Percentiles rank a stretch among this genome's conserved stretches.
phyloP scores from a whole-genome alignment of 2,329 filamentous ascomycete genomes.

The Colletotrichum sojae region DNA sequence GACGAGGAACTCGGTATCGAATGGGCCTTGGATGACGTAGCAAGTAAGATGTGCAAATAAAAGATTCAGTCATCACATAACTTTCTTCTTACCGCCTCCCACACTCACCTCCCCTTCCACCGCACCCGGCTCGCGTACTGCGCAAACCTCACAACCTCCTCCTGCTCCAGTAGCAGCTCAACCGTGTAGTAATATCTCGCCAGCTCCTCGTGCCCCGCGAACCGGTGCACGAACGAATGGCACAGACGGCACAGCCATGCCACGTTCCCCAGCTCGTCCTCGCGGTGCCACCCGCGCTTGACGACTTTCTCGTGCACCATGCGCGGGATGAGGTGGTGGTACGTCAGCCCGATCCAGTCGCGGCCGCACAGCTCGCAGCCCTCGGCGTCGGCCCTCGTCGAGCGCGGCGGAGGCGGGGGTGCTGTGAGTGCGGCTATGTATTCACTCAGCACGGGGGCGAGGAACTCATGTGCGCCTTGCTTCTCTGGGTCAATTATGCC shows the following conservation, averaged over 20 bases:
- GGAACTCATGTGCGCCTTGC: slow-evolving; percentile 62
- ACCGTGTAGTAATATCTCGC: slow-evolving; percentile 81
- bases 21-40: background rate
- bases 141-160: slow-evolving; percentile 80
- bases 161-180: slow-evolving; percentile 77
- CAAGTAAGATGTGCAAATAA: background rate
- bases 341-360: slow-evolving; percentile 82
- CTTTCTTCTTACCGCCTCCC: background rate
- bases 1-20: no score
- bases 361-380: slow-evolving; percentile 84
- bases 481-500: slow-evolving; percentile 66
- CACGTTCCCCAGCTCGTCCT: slow-evolving; percentile 82
- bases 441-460: slow-evolving; percentile 73
- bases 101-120: slow-evolving; percentile 72
- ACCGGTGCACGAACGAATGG: slow-evolving; percentile 84
- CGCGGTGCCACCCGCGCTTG: slow-evolving; percentile 84
- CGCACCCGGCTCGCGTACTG: slow-evolving; percentile 80
- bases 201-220: slow-evolving; percentile 83
- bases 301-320: slow-evolving; percentile 82
- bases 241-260: slow-evolving; percentile 90
- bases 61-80: background rate
- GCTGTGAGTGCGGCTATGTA: slow-evolving; percentile 73
- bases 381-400: slow-evolving; percentile 65
- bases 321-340: slow-evolving; percentile 89
- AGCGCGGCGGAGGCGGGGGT: slow-evolving; percentile 74